phyloP scores from a whole-genome alignment of 2,329 filamentous ascomycete species.

The Claviceps fusiformis region DNA sequence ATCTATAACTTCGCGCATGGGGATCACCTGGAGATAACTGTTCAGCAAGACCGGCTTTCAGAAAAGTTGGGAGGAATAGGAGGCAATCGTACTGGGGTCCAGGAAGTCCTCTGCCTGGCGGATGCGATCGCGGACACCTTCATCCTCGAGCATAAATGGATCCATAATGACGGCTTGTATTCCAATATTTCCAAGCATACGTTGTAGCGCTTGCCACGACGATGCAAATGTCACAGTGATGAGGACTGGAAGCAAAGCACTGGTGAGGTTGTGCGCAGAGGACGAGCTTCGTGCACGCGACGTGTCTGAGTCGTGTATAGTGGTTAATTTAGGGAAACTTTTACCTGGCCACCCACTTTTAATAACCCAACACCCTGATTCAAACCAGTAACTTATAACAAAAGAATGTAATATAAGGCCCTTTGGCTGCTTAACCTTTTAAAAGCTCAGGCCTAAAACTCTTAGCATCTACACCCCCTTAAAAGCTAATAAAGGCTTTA shows the following conservation, averaged over 20 bases:
- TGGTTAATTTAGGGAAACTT: too few species aligned
- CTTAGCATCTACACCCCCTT: too few species aligned
- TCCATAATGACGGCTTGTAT: slow-evolving; percentile 42
- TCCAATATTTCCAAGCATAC: background rate
- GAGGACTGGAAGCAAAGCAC: background rate
- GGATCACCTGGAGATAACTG: slow-evolving; percentile 28
- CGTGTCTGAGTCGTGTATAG: background rate
- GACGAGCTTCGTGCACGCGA: background rate
- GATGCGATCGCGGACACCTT: slow-evolving; percentile 70
- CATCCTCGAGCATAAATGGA: slow-evolving; percentile 63
- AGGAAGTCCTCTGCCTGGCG: slow-evolving; percentile 85
- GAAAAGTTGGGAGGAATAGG: background rate
- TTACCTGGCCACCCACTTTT: too few species aligned
- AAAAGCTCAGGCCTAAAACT: too few species aligned
- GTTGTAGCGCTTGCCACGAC: background rate
- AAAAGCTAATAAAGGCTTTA: too few species aligned
- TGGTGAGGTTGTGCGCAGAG: background rate
- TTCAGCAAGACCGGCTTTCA: background rate
- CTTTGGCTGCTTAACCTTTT: too few species aligned
- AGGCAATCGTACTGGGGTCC: slow-evolving; percentile 61
- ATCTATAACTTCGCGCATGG: slow-evolving; percentile 61
- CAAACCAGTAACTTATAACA: too few species aligned
- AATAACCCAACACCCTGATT: too few species aligned
- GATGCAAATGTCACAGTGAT: background rate
- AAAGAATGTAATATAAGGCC: too few species aligned